These are phyloP conservation scores for Zygotorulaspora chibaensis DNA, from an alignment of 805 yeast species.

Conservation along the genomic window DNA sequence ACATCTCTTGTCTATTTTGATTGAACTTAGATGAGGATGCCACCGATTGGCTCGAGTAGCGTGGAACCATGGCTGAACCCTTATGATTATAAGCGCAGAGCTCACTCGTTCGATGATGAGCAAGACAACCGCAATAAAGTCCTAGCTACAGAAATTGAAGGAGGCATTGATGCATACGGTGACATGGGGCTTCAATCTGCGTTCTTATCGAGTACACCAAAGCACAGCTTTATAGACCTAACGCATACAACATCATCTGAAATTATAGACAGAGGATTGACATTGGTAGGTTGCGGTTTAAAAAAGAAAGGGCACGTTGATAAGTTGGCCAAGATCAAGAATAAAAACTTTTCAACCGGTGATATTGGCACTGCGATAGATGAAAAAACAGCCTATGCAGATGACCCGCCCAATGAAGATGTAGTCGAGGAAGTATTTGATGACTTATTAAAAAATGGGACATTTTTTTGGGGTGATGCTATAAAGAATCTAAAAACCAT, in stretches of 20 bases:
- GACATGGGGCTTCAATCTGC: background rate
- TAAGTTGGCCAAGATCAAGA: conserved; percentile 6
- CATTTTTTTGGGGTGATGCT: conserved; percentile 29
- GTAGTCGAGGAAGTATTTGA: conserved; percentile 22
- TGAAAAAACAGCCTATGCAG: conserved; percentile 6
- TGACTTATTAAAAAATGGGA: conserved; percentile 21
- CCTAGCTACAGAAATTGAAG: background rate
- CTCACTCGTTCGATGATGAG: conserved; percentile 17
- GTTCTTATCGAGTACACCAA: background rate
- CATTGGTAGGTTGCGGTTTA: conserved; percentile 19
- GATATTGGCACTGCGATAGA: conserved; percentile 4
- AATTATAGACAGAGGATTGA: conserved; percentile 18
- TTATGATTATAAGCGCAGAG: conserved; percentile 13
- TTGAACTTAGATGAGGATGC: background rate
- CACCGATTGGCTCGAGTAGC: background rate
- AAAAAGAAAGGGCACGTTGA: background rate
- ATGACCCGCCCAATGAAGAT: conserved; percentile 19
- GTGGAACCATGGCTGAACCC: conserved; percentile 16
- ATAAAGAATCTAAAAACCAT: conserved; percentile 20
- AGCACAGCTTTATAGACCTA: background rate
- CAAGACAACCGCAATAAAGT: background rate
- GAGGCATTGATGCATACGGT: no score
- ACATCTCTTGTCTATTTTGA: background rate
- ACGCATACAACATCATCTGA: background rate
- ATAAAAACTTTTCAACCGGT: conserved; percentile 17